Percentiles rank a stretch among this genome's conserved stretches.
phyloP scores from a whole-genome alignment of 1,284 basidiomycete genomes.

The Apiotrichum laibachii region DNA sequence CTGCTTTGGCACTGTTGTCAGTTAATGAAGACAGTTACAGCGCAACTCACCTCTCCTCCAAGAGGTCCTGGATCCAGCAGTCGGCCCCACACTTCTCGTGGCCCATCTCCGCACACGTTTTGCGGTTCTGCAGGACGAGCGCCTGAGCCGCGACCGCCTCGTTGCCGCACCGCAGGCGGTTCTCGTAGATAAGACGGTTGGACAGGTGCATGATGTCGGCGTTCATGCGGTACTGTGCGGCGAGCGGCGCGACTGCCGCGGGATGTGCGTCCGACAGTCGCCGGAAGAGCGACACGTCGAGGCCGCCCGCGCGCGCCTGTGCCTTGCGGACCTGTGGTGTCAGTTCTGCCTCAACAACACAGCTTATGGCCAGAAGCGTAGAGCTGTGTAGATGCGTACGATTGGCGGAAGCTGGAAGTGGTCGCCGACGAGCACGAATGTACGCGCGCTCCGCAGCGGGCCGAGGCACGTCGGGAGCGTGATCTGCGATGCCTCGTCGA shows the following conservation, averaged over 20 bases:
- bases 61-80: conserved; percentile 71
- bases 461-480: conserved; percentile 93
- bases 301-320: conserved; percentile 74
- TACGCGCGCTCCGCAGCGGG: conserved; percentile 82
- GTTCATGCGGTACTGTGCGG: conserved; percentile 95
- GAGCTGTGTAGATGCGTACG: conserved; percentile 54
- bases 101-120: conserved; percentile 41
- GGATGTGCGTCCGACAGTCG: conserved; percentile 82
- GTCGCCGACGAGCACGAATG: conserved; percentile 92
- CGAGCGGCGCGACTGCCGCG: conserved; percentile 73
- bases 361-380: too few relatives aligned
- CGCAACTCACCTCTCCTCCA: conserved; percentile 62
- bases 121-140: conserved; percentile 59
- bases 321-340: conserved; percentile 68
- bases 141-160: conserved; percentile 63
- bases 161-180: conserved; percentile 74
- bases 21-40: neutral
- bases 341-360: neutral
- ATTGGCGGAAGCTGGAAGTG: conserved; percentile 95
- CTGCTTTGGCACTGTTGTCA: conserved; percentile 65
- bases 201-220: conserved; percentile 91
- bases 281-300: conserved; percentile 88
- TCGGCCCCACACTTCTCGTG: conserved; percentile 47
- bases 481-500: conserved; percentile 98
- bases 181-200: conserved; percentile 82